Evolutionary conservation across 2,329 filamentous ascomycete species (phyloP), one percentile per base, ranked within the genome.

Genomic region (Colletotrichum siamense): DNA sequence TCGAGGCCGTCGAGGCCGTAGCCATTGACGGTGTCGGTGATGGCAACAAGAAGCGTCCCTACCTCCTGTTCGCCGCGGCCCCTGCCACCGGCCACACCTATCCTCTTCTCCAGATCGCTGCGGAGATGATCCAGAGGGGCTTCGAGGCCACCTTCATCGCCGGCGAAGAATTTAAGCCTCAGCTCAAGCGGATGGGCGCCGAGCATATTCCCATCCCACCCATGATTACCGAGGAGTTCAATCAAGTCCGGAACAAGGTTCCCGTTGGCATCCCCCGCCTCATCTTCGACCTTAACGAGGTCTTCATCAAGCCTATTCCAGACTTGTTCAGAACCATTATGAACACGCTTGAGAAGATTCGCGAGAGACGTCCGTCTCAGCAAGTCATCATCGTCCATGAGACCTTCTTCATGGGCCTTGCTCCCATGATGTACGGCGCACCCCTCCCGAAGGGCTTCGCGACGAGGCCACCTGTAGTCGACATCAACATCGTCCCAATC

Each of bases 371-470:
- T 36, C 82, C 84, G 4, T 77, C 76, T 6, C 82, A 85, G 10
- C 81, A 87, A 34, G 82, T 90, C 32, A 77, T 90, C 24, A 80
- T 88, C 15, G 68, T 90, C n/a, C 82, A 82, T 39, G 89, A 90
- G 78, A 80, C 82, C 4, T 79, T 83, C 4, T 86, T 83, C 61
- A 80, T 83, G 70, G 87, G 86, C 0, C 77, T 82, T 13, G 76
- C 84, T 1, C 86, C 88, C 0, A 83, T 87, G 66, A 77, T 79
- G 2, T 79, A 82, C 34, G 86, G 87, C 4, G 84, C 83, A 2
- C 83, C 86, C 4, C 81, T 84, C 73, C 87, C 81, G 16, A 81
- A 78, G 79, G 87, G 81, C 22, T 89, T 80, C 78, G 78, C 75
- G 73, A 81, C 71, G 22, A 82, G 81, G 32, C 85, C 81, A n/a